These are phyloP conservation scores for Paspalum vaginatum DNA, from an alignment of 176 grass and related monocot genomes.

Conservation along the genomic window DNA sequence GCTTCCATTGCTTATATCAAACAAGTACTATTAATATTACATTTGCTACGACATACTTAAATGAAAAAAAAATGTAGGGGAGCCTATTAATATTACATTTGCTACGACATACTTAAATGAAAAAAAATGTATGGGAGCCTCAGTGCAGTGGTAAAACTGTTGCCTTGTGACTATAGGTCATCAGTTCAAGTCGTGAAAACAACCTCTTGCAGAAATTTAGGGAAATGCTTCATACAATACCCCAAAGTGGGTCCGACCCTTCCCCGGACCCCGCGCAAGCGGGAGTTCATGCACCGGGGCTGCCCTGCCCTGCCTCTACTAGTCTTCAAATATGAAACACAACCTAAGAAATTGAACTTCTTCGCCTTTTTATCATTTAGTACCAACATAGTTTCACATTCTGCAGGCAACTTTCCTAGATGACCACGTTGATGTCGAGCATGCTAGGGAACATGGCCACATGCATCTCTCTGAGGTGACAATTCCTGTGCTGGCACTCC, in stretches of 20 bases:
- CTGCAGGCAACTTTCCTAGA: slow-evolving; percentile 94
- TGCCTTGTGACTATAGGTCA: no score
- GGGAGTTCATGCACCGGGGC: no score
- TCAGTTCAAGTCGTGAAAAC: no score
- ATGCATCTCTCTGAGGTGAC: slow-evolving; percentile 92
- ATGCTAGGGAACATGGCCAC: slow-evolving; percentile 80
- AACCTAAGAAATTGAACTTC: slow-evolving; percentile 17
- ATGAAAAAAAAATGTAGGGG: not conserved
- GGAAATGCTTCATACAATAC: no score
- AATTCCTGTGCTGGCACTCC: slow-evolving; percentile 6
- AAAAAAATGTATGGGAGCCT: no score
- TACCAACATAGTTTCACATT: slow-evolving; percentile 36
- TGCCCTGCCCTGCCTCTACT: not conserved
- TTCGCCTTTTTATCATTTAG: slow-evolving; percentile 32
- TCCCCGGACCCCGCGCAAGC: no score
- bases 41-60: not conserved
- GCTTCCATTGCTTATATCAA: not conserved
- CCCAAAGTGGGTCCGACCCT: no score
- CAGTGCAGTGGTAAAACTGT: no score
- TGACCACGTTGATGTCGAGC: slow-evolving; percentile 72
- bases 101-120: not conserved
- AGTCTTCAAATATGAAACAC: slow-evolving; percentile 28
- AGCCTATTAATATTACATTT: not conserved
- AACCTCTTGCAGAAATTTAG: no score
- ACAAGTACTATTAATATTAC: not conserved